Base-by-base conservation (phyloP, 1,284 basidiomycete genomes). In the Ceratobasidium sp. region DNA sequence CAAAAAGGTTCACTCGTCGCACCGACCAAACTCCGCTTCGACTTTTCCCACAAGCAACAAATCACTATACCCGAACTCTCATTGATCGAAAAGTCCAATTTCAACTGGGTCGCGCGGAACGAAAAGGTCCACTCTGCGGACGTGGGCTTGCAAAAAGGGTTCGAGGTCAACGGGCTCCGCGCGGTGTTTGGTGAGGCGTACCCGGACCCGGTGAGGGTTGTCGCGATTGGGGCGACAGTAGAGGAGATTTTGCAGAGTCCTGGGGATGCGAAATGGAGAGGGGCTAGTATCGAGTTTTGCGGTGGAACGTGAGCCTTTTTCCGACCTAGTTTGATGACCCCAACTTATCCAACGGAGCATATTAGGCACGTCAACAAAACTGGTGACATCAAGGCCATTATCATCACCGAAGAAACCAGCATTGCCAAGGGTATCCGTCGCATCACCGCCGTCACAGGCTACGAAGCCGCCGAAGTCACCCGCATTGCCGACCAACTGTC, bases 181-280 rank as follows among this genome's bases (percentile, higher is more conserved):
- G 98, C 98, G 4, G 98, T 99, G 46, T 99, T 99, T 83, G 97
- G 97, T 65, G 97, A 99, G 86, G 90, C 95, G 1, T 99, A 99
- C 84, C 97, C 97, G 3, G 97, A 99, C 85, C 97, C 97, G 1
- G 97, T 99, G 23, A 90, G 97, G 59, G 96, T 99, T 1, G 98
- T 99, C 16, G 90, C 94, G 12, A 88, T 99, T 57, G 96, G 95
- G 83, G 96, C 90, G 83, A 91, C 93, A 80, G 89, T 98, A 14
- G 93, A 97, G 71, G 95, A 97, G 77, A 96, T 99, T 78, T 87
- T 91, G 55, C 87, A 89, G 82, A 94, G 99, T 81, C 88, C 98
- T 46, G 90, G 93, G 82, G 96, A 97, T 85, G 90, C 93, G 6
- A 95, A 94, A 85, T 99, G 97, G 97, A 87, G 93, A 62, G 86